These are phyloP conservation scores for Corymbia maculata DNA, from an alignment of 345 rosid genomes.

Conservation along the genomic window DNA sequence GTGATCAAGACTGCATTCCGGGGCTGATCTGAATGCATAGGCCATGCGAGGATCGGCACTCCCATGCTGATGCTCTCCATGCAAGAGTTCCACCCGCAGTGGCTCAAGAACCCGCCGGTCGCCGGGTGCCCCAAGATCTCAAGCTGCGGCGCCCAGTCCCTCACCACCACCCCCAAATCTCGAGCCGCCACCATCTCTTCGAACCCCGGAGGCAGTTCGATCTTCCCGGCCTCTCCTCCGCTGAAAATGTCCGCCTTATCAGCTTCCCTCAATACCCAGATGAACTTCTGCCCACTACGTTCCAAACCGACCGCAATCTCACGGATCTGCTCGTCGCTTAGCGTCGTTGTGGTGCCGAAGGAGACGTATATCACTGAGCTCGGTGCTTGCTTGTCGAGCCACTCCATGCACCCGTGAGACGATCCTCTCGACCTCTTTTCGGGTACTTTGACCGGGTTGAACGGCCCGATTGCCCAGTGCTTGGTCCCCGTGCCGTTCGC, in stretches of 20 bases:
- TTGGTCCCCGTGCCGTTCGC: neutral
- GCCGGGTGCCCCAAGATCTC: constrained; percentile 43
- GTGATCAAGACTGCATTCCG: constrained; percentile 35
- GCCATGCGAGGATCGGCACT: constrained; percentile 55
- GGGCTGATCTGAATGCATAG: constrained; percentile 61
- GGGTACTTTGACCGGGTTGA: constrained; percentile 1
- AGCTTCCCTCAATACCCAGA: constrained; percentile 57
- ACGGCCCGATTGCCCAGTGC: constrained; percentile 11
- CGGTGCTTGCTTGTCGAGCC: constrained; percentile 8
- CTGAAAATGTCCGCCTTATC: constrained; percentile 40
- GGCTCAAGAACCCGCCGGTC: constrained; percentile 48
- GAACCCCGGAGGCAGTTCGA: constrained; percentile 25
- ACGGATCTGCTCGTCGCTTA: constrained; percentile 7
- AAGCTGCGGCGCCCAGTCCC: constrained; percentile 63
- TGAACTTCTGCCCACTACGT: constrained; percentile 37
- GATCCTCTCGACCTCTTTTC: neutral
- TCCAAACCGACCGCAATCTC: constrained; percentile 7
- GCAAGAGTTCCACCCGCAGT: constrained; percentile 75
- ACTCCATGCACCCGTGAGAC: constrained; percentile 1
- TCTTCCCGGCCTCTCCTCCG: constrained; percentile 3
- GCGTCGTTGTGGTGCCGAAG: constrained; percentile 7
- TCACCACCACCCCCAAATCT: constrained; percentile 28
- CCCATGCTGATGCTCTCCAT: constrained; percentile 65
- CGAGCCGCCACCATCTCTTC: constrained; percentile 13
- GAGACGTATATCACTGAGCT: constrained; percentile 10